Base-by-base conservation (phyloP, 441 rosid genomes). In the Theobroma grandiflorum region DNA sequence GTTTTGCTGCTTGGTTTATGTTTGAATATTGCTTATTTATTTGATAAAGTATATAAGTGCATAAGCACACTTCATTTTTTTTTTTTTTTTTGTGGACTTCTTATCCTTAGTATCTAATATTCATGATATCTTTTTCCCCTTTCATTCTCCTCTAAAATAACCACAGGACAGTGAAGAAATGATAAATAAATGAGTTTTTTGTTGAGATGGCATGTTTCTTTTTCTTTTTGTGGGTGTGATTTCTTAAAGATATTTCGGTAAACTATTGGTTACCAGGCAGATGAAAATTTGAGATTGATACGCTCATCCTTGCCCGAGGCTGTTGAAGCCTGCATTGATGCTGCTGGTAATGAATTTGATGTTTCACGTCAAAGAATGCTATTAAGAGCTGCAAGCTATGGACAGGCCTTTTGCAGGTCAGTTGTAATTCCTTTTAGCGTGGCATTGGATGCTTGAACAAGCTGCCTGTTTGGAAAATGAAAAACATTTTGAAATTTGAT, bases 321-420 rank as follows among this genome's bases (percentile, higher is more conserved):
- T 83, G 98, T 97, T 82, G 99, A 94, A 86, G 90, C 94, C 72
- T 97, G 99, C 83, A 85, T 95, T 78, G 97, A 97, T 91, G 98
- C 99, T 83, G 99, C 98, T 6, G 91, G 99, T 62, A 95, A 97
- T 86, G 99, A 97, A 81, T 97, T 92, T 87, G 93, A 94, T 84
- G 82, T 90, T 82, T 84, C 90, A 63, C 98, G 98, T 74, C 99
- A 92, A 84, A 87, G 88, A 78, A 93, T 92, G 59, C 86, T 97
- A 11, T 80, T 97, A 82, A 90, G 99, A 89, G 98, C 99, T 79
- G 99, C 99, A 70, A 97, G 99, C 87, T 97, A 97, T 84, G 99
- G 99, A 72, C 99, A 97, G 86, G 99, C 99, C 78, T 97, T 97
- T 86, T 95, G 98, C 94, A 94, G 98, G 99, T 97, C 61, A 81